Base-by-base conservation (phyloP, 768 basidiomycete species). In the Macrolepiota fuliginosa region DNA sequence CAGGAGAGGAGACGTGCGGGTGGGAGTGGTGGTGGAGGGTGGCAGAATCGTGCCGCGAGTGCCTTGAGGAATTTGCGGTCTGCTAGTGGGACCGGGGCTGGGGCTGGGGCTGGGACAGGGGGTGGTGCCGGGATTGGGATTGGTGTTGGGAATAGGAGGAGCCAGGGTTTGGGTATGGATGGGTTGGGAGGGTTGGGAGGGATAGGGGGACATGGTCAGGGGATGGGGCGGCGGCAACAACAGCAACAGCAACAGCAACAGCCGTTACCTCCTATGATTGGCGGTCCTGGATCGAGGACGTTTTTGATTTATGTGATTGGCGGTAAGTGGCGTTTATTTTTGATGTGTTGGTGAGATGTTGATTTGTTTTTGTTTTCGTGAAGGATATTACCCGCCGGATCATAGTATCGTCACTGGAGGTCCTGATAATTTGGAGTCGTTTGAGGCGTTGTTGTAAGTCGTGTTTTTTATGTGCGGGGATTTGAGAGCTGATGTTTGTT, bases 301-400 rank as follows among this genome's bases (percentile, higher is more conserved):
- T 94, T 94, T 74, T 78, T 94, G 72, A 94, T 96, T 60, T 95
- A 93, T 74, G 93, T 96, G 63, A 91, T 93, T 70, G 91, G 91
- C 54, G 90, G 90, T 85, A 63, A 54, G 81, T 72, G 45, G 19
- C 11, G 12, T 49, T 45, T 51, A 61, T 7, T 45, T 56, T 63
- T 17, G 24, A 9, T 63, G 35, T 19, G 12, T 36, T 42, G 39
- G 5, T 37, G 25, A 45, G 25, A 42, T 47, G 40, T 17, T 53
- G 9, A 54, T 50, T 52, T 52, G 65, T 61, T 35, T 52, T 52
- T 66, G 58, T 29, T 50, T 36, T 55, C 9, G 7, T 32, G 29
- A 60, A 91, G 94, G 94, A n/a, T 93, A 94, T 69, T 97, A 96
- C 70, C 92, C 94, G 1, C 89, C 91, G 13, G 87, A 92, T 67